phyloP scores from a whole-genome alignment of 1,139 yeast species.

The Geotrichum restrictum region DNA sequence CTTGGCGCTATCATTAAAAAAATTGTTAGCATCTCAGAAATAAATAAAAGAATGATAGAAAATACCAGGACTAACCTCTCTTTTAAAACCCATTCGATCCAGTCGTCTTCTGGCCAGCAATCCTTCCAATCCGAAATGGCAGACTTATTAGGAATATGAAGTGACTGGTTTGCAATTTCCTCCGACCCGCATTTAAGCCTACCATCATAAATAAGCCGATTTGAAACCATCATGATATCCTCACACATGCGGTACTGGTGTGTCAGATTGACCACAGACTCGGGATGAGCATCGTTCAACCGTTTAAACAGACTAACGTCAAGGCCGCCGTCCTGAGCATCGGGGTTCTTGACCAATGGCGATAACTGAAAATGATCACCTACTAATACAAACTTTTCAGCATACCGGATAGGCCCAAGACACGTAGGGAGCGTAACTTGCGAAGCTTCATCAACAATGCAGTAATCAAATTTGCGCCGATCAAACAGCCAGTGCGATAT shows the following conservation, averaged over 20 bases:
- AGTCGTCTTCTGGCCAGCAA: conserved; percentile 29
- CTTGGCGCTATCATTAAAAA: conserved; percentile 38
- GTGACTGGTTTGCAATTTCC: conserved; percentile 54
- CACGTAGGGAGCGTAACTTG: conserved; percentile 90
- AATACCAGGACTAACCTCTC: conserved; percentile 35
- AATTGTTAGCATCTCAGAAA: background rate
- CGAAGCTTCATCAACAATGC: conserved; percentile 95
- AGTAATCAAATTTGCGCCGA: conserved; percentile 72
- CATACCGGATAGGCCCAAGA: conserved; percentile 76
- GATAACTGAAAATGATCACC: conserved; percentile 95
- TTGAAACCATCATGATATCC: conserved; percentile 81
- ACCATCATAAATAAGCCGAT: conserved; percentile 71
- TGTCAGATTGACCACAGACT: conserved; percentile 66
- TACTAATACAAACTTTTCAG: conserved; percentile 77
- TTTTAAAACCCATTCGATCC: conserved; percentile 48
- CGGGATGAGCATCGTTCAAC: conserved; percentile 68
- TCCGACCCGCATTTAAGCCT: conserved; percentile 70
- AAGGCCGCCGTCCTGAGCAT: conserved; percentile 55
- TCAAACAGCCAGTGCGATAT: conserved; percentile 53
- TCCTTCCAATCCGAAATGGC: conserved; percentile 20
- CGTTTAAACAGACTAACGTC: conserved; percentile 71
- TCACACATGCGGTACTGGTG: conserved; percentile 90
- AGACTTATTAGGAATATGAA: conserved; percentile 45
- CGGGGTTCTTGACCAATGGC: conserved; percentile 66
- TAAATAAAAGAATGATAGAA: background rate